Conservation (phyloP, 2,329 filamentous ascomycete genomes). For the Penicillium sp. region DNA sequence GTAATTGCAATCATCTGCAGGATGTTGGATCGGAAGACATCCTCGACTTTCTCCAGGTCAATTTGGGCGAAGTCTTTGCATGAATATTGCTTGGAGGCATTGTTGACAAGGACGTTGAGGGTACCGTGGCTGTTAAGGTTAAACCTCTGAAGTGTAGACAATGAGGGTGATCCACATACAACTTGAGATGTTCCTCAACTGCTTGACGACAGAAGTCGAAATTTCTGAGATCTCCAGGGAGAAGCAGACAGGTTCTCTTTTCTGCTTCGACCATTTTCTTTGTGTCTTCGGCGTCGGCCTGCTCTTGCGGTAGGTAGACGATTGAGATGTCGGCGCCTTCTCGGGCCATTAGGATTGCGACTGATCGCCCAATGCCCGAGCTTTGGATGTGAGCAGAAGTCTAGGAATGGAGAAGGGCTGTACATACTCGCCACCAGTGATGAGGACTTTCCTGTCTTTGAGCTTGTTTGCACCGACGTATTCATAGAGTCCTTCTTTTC, state of each 20-base stretch:
- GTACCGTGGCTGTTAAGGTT: conserved; percentile 31
- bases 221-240: conserved; percentile 10
- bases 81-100: conserved; percentile 54
- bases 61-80: conserved; percentile 48
- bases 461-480: conserved; percentile 49
- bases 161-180: conserved; percentile 38
- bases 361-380: conserved; percentile 12
- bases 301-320: conserved; percentile 9
- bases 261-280: conserved; percentile 9
- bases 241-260: conserved; percentile 6
- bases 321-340: conserved; percentile 15
- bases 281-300: conserved; percentile 10
- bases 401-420: conserved; percentile 32
- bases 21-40: conserved; percentile 55
- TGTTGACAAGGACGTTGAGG: conserved; percentile 54
- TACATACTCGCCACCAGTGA: conserved; percentile 55
- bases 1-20: conserved; percentile 55
- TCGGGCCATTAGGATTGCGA: conserved; percentile 14
- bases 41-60: conserved; percentile 49
- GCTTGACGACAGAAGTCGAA: conserved; percentile 43
- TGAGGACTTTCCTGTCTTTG: conserved; percentile 48
- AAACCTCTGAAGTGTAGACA: background rate
- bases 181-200: conserved; percentile 51
- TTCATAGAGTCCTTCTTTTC: conserved; percentile 25
- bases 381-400: background rate